phyloP scores from a whole-genome alignment of 2,329 filamentous ascomycete genomes.

The Metarhizium robertsii region DNA sequence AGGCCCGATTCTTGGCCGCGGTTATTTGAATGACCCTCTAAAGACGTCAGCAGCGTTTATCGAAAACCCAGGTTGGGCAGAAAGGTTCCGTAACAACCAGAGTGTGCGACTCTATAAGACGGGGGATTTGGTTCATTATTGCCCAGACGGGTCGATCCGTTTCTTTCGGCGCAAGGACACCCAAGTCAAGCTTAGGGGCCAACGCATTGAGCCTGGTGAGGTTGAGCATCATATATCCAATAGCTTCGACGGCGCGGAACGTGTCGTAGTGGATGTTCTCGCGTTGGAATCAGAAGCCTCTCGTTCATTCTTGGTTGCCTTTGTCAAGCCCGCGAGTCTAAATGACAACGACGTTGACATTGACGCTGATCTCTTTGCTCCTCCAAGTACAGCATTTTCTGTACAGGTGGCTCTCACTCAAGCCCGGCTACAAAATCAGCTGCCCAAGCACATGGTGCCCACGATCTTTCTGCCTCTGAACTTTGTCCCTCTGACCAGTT shows the following conservation, averaged over 20 bases:
- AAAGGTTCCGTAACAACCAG: not conserved
- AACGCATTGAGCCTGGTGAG: not conserved
- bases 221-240: not conserved
- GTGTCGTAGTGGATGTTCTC: not conserved
- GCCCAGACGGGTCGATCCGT: not conserved
- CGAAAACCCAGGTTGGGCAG: not conserved
- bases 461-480: not conserved
- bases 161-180: not conserved
- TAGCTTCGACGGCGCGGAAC: not conserved
- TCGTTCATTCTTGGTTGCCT: not conserved
- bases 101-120: not conserved
- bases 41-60: too few relatives aligned
- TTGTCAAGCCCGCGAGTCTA: not conserved
- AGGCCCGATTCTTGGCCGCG: not conserved
- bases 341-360: too few relatives aligned
- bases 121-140: not conserved
- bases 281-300: too few relatives aligned
- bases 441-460: not conserved
- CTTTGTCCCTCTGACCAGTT: not conserved
- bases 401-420: not conserved
- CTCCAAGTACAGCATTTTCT: not conserved
- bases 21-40: not conserved
- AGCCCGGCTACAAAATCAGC: not conserved
- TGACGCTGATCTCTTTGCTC: too few relatives aligned
- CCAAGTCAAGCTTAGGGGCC: not conserved